Base-by-base conservation (phyloP, 148 eudicot genomes). In the Fagopyrum esculentum region DNA sequence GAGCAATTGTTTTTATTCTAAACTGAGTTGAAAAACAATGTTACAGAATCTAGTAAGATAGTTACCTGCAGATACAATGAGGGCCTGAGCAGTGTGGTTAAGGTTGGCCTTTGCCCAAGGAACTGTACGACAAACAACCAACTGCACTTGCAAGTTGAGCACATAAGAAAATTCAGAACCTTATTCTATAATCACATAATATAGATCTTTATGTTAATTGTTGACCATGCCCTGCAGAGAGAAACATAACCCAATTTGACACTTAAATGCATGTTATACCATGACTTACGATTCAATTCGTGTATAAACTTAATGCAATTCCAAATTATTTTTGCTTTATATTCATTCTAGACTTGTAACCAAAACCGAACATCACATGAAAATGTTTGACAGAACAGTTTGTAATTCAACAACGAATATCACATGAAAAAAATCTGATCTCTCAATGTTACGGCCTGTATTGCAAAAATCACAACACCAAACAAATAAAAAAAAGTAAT, bases 51-150 rank as follows among this genome's bases (percentile, higher is more conserved):
- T 61, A 29, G 9, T 10, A 9, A 16, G 29, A 61, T 46, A 11
- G 56, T 71, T 76, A 93, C 98, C 98, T 73, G 86, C 91, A 75
- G 98, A 91, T 76, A 93, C 91, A 78, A 93, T 88, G 78, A 93
- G 95, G 56, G 98, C 95, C 81, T 93, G 95, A 66, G 84, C 98
- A 68, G 95, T 91, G 74, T 93, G 84, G 75, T 93, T 93, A 74
- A 93, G 83, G 83, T 91, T 87, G 69, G 93, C 89, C 86, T 93
- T 93, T 11, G 98, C 98, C 98, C 98, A 93, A 60, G 98, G 95
- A 82, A 89, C 64, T 68, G 16, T 76, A 35, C 93, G 94, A 77
- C 81, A 83, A 63, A 83, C 93, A 70, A 75, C 69, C 70, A 93
- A 77, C 98, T 93, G 86, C 77, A 82, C 44, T 69, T 56, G 6